These are phyloP conservation scores for Vitellaria paradoxa DNA, from an alignment of 179 eudicot genomes.

Conservation along the genomic window DNA sequence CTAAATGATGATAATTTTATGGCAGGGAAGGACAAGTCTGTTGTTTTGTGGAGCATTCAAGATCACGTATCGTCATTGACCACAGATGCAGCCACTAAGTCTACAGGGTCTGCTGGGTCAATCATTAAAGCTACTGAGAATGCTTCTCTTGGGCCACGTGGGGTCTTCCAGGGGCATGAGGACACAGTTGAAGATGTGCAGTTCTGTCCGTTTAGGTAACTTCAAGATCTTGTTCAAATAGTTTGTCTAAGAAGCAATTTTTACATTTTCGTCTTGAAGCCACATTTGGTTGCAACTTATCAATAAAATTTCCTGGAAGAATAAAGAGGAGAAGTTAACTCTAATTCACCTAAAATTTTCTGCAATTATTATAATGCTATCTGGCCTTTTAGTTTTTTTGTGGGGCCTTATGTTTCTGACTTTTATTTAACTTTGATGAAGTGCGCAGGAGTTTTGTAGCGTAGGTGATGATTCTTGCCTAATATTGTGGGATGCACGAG, in stretches of 20 bases:
- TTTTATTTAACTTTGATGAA: conserved; percentile 32
- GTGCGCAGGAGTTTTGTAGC: conserved; percentile 96
- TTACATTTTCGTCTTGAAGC: neutral
- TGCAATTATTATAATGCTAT: conserved; percentile 1
- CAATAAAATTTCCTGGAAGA: neutral
- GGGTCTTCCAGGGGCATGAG: conserved; percentile 80
- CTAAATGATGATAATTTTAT: neutral
- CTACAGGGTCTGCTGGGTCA: conserved; percentile 55
- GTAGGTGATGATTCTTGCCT: conserved; percentile 99
- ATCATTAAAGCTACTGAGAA: conserved; percentile 64
- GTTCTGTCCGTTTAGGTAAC: conserved; percentile 89
- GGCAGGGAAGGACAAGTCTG: conserved; percentile 83
- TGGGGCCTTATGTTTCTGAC: conserved; percentile 14
- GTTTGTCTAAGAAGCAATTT: neutral
- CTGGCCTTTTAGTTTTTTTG: neutral
- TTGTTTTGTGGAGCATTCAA: conserved; percentile 93
- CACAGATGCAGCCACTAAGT: conserved; percentile 49
- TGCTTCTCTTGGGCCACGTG: conserved; percentile 80
- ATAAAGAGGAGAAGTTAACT: neutral
- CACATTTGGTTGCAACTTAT: neutral
- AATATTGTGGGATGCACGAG: conserved; percentile 92
- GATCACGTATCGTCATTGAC: conserved; percentile 80
- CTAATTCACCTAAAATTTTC: neutral
- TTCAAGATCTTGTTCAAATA: conserved; percentile 11
- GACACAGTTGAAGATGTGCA: conserved; percentile 99